Base-by-base conservation (phyloP, 106 monocot species). In the Phalaenopsis equestris region DNA sequence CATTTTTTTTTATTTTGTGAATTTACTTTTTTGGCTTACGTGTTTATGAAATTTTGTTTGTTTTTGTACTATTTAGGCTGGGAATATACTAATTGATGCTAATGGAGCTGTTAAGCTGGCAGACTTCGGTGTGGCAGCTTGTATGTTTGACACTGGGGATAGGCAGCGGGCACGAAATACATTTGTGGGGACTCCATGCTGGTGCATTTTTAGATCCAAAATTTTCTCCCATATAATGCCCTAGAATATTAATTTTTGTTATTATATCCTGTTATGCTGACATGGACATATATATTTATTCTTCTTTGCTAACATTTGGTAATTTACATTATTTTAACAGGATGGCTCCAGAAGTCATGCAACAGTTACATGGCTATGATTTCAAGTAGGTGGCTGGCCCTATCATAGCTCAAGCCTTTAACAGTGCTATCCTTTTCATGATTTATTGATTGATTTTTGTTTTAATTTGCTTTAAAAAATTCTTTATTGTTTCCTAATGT, bases 331-430 rank as follows among this genome's bases (percentile, higher is more conserved):
- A 74, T 21, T 75, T 80, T 83, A 83, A 67, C 84, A 96, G 96
- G 97, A 98, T 94, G 97, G 97, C 94, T 88, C 97, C 97, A 55
- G 97, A 98, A 90, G 97, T 98, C 64, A 98, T 98, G 97, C 94
- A 94, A 75, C 94, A 98, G 78, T 81, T 92, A 74, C 92, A 94
- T 86, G 94, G 94, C 78, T 98, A 98, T 83, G 97, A 98, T 87
- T 98, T 92, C 55, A 98, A 98, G 97, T 95, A 46, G 84, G 89
- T 90, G 52, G 70, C n/a, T 67, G 48, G 75, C 46, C 36, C 42
- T 85, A 36, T 72, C 72, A 36, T 38, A 42, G 9, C 1, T 42
- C 10, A 36, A 46, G 5, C 41, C n/a, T 64, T 47, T 80, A 61
- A 39, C 52, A 37, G 55, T 47, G 10, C 17, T 36, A 48, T 15